Base-by-base conservation (phyloP, 805 yeast species). In the Wickerhamiella domercqiae region DNA sequence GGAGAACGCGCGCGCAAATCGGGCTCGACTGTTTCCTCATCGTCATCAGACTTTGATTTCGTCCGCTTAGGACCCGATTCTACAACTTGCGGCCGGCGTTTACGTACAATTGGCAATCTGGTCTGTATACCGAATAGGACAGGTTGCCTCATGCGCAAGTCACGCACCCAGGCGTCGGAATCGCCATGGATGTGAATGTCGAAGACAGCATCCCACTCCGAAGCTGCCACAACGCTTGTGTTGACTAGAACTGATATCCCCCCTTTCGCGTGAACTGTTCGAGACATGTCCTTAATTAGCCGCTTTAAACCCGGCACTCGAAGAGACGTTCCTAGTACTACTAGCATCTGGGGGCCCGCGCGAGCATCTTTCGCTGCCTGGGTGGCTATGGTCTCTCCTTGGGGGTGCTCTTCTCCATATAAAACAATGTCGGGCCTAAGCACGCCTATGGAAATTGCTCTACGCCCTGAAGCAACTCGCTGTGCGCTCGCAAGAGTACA, bases 371-470 rank as follows among this genome's bases (percentile, higher is more conserved):
- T 63, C 35, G 63, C 67, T 29, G 81, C 58, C 5, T 84, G 83
- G 34, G 66, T 67, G 2, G 93, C 78, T 30, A 87, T 73, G n/a
- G 65, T 59, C 43, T 82, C 94, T 4, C 84, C 74, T 44, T 73
- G 72, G 1, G 95, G 95, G 56, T 87, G 97, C 49, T 84, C 76
- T 53, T 87, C 97, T 2, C 96, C 96, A 55, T 87, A 87, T 17
- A 87, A 64, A 1, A 87, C 94, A 40, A 87, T 84, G 49, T 78
- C 78, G 4, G 98, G 98, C 39, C 95, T 66, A 32, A 90, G 60
- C 19, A 72, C 57, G 0, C 98, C 98, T 4, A 77, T 70, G 6
- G 70, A 54, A 14, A 21, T 13, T 6, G 18, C 16, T 39, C 98
- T 59, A 55, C 84, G 84, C 3, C 97, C 97, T 14, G 64, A 57